Evolutionary conservation across 371 early-diverging fungal species (phyloP).

Genomic region (Gilbertella persicaria): DNA sequence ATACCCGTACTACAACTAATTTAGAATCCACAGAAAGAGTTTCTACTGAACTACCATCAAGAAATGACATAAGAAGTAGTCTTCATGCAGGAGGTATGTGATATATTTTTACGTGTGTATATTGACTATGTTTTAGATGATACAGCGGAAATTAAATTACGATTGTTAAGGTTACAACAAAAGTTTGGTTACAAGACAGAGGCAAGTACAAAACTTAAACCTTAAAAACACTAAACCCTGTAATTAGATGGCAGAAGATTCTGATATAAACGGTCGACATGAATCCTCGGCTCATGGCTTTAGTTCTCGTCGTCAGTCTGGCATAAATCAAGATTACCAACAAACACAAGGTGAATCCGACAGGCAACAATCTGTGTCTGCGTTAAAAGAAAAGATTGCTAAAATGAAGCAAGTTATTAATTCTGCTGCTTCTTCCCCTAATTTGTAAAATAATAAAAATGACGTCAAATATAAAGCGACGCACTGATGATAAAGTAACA

Average conservation of each 20-base stretch:
- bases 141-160: slow-evolving; percentile 44
- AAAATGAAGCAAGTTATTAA: slow-evolving; percentile 53
- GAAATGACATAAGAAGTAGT: slow-evolving; percentile 7
- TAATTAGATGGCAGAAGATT: no score
- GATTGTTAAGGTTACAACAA: slow-evolving; percentile 59
- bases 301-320: slow-evolving; percentile 11
- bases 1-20: no score
- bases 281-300: slow-evolving; percentile 2
- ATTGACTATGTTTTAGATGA: slow-evolving; percentile 29
- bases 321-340: slow-evolving; percentile 9
- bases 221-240: neutral
- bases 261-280: neutral
- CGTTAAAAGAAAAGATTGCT: slow-evolving; percentile 61
- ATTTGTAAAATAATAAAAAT: neutral
- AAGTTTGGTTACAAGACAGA: slow-evolving; percentile 58
- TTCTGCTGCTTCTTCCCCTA: slow-evolving; percentile 26
- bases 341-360: slow-evolving; percentile 30
- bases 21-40: neutral
- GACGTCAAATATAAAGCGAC: neutral
- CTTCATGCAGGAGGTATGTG: slow-evolving; percentile 18
- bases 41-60: neutral
- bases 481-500: neutral
- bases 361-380: slow-evolving; percentile 53
- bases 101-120: neutral
- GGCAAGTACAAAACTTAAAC: slow-evolving; percentile 9